These are phyloP conservation scores for Kokia cookei DNA, from an alignment of 441 rosid genomes.

Conservation along the genomic window DNA sequence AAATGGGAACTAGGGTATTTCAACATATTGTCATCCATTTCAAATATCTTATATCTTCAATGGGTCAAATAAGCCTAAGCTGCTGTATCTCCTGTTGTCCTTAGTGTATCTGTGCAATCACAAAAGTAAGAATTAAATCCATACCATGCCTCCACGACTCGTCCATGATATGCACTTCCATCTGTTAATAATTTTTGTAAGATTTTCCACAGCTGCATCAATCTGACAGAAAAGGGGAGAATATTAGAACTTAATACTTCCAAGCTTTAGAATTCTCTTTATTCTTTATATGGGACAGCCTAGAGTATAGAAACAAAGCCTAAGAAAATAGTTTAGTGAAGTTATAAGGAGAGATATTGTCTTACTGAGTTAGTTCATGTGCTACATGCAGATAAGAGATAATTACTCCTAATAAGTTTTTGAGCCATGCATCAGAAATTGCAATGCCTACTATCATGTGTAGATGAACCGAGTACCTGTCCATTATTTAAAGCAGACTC, in stretches of 20 bases:
- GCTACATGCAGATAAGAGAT: background rate
- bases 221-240: slow-evolving; percentile 30
- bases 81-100: background rate
- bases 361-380: background rate
- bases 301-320: background rate
- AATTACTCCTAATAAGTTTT: background rate
- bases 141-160: slow-evolving; percentile 73
- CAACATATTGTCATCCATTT: background rate
- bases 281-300: background rate
- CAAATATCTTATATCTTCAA: background rate
- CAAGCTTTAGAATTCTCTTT: background rate
- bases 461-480: slow-evolving; percentile 36
- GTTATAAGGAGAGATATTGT: background rate
- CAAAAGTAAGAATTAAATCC: slow-evolving; percentile 9
- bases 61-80: background rate
- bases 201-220: slow-evolving; percentile 42
- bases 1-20: background rate
- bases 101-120: background rate
- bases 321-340: background rate
- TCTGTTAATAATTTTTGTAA: slow-evolving; percentile 12
- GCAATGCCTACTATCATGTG: background rate
- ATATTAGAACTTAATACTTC: background rate
- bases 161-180: slow-evolving; percentile 47
- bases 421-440: background rate
- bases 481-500: slow-evolving; percentile 73